Percentiles rank a stretch among this genome's conserved stretches.
phyloP scores from a whole-genome alignment of 73 alveolate species.

The Paramecium caudatum region DNA sequence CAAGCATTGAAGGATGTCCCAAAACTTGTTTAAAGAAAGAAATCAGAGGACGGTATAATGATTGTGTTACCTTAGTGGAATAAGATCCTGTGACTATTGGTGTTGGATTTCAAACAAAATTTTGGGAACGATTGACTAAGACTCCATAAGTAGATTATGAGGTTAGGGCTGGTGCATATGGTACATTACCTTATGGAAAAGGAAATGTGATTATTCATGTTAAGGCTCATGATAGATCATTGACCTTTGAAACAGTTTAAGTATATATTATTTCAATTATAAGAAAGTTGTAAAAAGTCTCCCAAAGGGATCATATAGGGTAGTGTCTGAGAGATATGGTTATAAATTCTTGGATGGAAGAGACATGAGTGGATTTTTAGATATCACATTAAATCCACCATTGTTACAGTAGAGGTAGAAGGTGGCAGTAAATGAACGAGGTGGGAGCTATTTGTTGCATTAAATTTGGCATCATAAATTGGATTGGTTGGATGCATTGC shows the following conservation, averaged over 20 bases:
- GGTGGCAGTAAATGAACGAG: constrained; percentile 51
- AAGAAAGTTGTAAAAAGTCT: constrained; percentile 27
- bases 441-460: constrained; percentile 49
- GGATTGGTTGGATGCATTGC: background rate
- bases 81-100: constrained; percentile 48
- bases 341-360: constrained; percentile 55
- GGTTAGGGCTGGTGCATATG: constrained; percentile 23
- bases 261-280: background rate
- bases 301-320: constrained; percentile 43
- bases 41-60: constrained; percentile 27
- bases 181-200: constrained; percentile 56
- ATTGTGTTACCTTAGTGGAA: background rate
- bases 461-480: constrained; percentile 62
- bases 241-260: constrained; percentile 32
- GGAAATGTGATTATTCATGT: constrained; percentile 58
- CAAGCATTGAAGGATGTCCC: constrained; percentile 5
- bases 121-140: constrained; percentile 49
- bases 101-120: constrained; percentile 54
- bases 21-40: background rate
- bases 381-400: constrained; percentile 44
- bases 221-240: background rate
- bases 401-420: background rate
- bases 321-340: constrained; percentile 60
- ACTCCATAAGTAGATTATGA: constrained; percentile 35
- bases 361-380: constrained; percentile 58